Percentiles rank a stretch among this genome's conserved stretches.
phyloP scores from a whole-genome alignment of 2,329 filamentous ascomycete species.

The Calonectria honghensis region DNA sequence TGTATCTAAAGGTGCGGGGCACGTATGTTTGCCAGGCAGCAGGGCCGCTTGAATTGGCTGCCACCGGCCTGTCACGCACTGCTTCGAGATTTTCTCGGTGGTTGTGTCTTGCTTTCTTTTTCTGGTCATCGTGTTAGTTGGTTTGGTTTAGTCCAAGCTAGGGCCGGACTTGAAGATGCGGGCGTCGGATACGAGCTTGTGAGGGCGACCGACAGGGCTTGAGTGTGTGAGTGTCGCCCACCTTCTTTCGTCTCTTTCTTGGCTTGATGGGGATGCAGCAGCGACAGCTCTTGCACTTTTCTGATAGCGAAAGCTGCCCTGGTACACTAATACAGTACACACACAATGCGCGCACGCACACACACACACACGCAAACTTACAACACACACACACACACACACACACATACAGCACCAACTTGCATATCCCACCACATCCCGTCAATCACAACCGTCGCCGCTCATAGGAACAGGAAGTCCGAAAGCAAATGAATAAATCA shows the following conservation, averaged over 20 bases:
- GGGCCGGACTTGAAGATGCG: conserved; percentile 20
- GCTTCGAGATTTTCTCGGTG: background rate
- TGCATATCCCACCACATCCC: conserved; percentile 14
- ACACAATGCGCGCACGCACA: background rate
- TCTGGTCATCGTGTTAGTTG: background rate
- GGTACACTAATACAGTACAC: conserved; percentile 4
- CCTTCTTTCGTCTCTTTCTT: background rate
- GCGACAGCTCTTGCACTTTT: background rate
- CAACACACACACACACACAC: background rate
- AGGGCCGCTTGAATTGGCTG: conserved; percentile 34
- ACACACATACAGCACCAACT: background rate
- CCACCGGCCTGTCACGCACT: conserved; percentile 1
- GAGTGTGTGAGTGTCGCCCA: background rate
- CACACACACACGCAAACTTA: background rate
- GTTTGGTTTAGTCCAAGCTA: background rate
- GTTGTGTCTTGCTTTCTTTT: background rate
- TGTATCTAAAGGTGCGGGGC: conserved; percentile 14
- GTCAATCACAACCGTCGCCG: conserved; percentile 7
- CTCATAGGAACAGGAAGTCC: conserved; percentile 3
- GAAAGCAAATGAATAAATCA: conserved; percentile 8
- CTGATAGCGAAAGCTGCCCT: background rate
- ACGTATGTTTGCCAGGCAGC: conserved; percentile 30
- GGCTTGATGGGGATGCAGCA: background rate
- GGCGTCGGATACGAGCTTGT: conserved; percentile 13
- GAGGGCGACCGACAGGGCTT: background rate